Percentiles rank a stretch among this genome's conserved stretches.
These are phyloP conservation scores for Trametes hirsuta DNA, from an alignment of 1,284 basidiomycete genomes.

Conservation along the genomic window DNA sequence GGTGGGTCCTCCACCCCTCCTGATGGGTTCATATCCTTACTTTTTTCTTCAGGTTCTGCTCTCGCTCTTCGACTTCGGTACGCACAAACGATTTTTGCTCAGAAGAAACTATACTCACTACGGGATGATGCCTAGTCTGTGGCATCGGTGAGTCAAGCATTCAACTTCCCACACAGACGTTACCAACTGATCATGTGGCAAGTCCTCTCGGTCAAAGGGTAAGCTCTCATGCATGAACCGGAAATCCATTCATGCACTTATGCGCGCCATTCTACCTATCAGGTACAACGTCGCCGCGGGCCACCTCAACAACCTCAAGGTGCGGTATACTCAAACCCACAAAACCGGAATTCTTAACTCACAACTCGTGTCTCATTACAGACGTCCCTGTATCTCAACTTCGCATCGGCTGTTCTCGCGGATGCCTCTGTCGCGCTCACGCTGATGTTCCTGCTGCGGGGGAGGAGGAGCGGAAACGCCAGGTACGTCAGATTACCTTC, in stretches of 20 bases:
- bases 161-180: neutral
- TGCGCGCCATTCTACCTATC: neutral
- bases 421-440: conserved; percentile 7
- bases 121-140: neutral
- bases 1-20: conserved; percentile 10
- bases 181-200: neutral
- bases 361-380: neutral
- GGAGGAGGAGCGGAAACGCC: conserved; percentile 14
- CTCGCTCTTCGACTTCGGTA: conserved; percentile 24
- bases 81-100: neutral
- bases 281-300: neutral
- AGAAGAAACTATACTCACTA: neutral
- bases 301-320: conserved; percentile 3
- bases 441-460: conserved; percentile 11
- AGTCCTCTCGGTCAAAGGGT: conserved; percentile 15
- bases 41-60: conserved; percentile 13
- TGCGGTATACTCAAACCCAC: neutral
- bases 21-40: neutral
- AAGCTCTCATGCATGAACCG: neutral
- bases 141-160: conserved; percentile 8
- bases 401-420: conserved; percentile 13
- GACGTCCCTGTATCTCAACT: conserved; percentile 10
- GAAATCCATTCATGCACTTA: neutral
- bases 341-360: neutral
- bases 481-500: neutral